Base-by-base conservation (phyloP, 2,329 filamentous ascomycete genomes). In the Aspergillus luchuensis region DNA sequence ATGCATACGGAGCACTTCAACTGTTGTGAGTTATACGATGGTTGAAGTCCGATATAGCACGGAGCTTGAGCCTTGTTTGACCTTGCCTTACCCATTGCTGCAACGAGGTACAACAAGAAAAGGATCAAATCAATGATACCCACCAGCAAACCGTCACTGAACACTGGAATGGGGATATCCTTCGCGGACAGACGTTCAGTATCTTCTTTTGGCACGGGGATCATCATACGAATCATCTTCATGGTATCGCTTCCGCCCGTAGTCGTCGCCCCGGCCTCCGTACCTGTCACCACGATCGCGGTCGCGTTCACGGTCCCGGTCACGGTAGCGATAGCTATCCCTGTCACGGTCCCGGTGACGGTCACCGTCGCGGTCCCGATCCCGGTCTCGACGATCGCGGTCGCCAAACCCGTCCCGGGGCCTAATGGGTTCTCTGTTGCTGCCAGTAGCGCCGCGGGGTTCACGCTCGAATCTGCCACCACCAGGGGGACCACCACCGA, bases 151-250 rank as follows among this genome's bases (percentile, higher is more conserved):
- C 71, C 71, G 63, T 70, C 64, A 64, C 60, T 64, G 66, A 68
- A 58, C 63, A 63, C 59, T 65, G 57, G 47, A 58, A 55, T 61
- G 60, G 60, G 57, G 59, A 59, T 57, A 56, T 58, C 59, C 63
- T 50, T 63, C 56, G 41, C 17, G 10, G 23, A 58, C 39, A 30
- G 43, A 51, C 56, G 48, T 47, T 76, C 78, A 87, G 74, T 88
- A 89, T 72, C 86, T 81, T 72, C 86, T 81, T 73, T 85, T 83
- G 69, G 80, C 81, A 68, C 86, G 82, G 54, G 82, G 81, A 76
- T 97, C 93, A 72, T 97, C 92, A 79, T 93, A 89, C 66, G 86
- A 85, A 74, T 88, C 88, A 72, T 89, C 90, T 56, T 96, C 92
- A 77, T 90, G 92, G 56, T 87, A 84, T 74, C 89, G 86, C 72